These are phyloP conservation scores for Ensete ventricosum DNA, from an alignment of 176 grass and related monocot species.

Conservation along the genomic window DNA sequence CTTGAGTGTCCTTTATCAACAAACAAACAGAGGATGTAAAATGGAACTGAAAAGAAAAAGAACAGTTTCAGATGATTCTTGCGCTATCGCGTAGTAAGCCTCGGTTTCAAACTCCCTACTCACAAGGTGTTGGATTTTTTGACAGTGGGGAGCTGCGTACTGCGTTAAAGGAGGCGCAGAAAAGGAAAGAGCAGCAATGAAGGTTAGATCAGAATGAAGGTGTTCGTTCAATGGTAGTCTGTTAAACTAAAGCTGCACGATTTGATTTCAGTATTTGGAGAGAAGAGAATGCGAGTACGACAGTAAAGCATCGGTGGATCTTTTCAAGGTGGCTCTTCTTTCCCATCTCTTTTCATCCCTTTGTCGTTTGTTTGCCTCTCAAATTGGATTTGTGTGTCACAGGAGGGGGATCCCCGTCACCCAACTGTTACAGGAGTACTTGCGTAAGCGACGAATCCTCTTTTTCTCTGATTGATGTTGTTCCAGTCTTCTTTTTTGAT, in stretches of 20 bases:
- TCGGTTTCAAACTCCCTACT: background rate
- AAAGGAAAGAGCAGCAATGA: background rate
- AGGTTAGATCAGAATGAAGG: background rate
- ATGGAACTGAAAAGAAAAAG: no score
- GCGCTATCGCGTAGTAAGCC: no score
- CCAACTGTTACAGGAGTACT: constrained; percentile 45
- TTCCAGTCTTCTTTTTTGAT: background rate
- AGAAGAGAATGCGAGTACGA: constrained; percentile 91
- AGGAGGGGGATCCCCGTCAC: constrained; percentile 42
- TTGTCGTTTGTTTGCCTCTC: no score
- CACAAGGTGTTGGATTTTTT: background rate
- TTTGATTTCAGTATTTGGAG: constrained; percentile 59
- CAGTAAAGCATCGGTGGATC: constrained; percentile 58
- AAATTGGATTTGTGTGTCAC: no score
- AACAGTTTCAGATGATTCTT: no score
- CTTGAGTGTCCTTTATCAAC: no score
- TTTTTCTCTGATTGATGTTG: no score
- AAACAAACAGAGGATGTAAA: no score
- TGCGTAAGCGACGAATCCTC: constrained; percentile 37
- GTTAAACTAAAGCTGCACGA: no score
- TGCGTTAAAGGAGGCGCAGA: constrained; percentile 2
- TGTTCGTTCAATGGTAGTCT: no score
- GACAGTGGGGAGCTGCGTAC: background rate
- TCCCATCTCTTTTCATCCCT: background rate
- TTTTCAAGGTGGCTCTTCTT: constrained; percentile 49